Evolutionary conservation across 208 protist species (phyloP), one percentile per base, ranked within the genome.

Genomic region (Trypanosoma cruzi): DNA sequence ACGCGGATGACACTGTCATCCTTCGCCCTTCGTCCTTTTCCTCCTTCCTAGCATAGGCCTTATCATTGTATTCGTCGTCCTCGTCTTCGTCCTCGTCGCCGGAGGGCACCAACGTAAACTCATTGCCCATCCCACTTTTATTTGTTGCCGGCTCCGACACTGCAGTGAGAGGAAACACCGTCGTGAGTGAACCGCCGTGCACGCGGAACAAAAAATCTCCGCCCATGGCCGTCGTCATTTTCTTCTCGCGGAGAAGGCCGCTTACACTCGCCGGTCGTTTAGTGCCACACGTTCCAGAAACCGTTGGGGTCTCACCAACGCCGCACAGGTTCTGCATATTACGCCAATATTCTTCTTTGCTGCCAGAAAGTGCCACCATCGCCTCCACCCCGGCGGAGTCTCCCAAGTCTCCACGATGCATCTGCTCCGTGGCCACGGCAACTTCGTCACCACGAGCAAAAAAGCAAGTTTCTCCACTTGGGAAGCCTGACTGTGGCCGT

Each of bases 51-150:
- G 5, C 16, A 59, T 42, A n/a, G 5, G 8, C 8, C 40, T 44
- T 14, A 13, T 44, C 40, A 18, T 44, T 14, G 40, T 44, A 24
- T 1, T 24, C 8, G 42, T 26, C 13, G 18, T 44, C n/a, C n/a
- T 44, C n/a, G n/a, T n/a, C n/a, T n/a, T 54, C 59, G 11, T 81
- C 70, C 31, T 81, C 71, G 13, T 65, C 64, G 66, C 77, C 76
- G 20, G 76, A 77, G 56, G 70, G 56, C 34, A 81, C 76, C 18
- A 81, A 61, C 28, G 77, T 57, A 18, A 71, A 58, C 31, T 58
- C 78, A 31, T 71, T 18, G 28, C 42, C 54, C 20, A 57, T 48
- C 28, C 50, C 66, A 5, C 29, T 49, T 34, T 28, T 52, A 60
- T 14, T 49, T 50, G 31, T 4, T 28, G 58, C 50, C 14, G 50